Conservation (phyloP, 768 basidiomycete genomes). For the Tulasnella sp. region DNA sequence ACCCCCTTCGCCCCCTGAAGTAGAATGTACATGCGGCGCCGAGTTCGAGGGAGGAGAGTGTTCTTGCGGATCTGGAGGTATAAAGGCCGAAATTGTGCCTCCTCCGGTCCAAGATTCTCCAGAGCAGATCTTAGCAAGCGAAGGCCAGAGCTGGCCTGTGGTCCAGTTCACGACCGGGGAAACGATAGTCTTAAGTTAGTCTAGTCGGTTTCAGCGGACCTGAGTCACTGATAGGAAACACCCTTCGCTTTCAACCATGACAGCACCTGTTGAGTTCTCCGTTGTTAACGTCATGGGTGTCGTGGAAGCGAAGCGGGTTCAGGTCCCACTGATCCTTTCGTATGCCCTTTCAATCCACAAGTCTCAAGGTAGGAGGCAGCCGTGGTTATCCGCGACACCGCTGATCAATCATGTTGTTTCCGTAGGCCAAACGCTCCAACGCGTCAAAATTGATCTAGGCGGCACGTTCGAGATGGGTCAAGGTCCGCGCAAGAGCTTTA, state of each 20-base stretch:
- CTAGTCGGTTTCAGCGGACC: conserved; percentile 22
- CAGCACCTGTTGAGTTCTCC: conserved; percentile 51
- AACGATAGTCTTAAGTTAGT: conserved; percentile 33
- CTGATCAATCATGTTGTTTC: background rate
- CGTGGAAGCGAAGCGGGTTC: conserved; percentile 51
- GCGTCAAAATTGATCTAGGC: conserved; percentile 26
- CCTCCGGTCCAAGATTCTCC: background rate
- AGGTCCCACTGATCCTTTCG: conserved; percentile 37
- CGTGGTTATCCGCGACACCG: background rate
- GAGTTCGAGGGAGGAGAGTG: background rate
- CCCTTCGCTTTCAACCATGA: background rate
- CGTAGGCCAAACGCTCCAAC: conserved; percentile 22
- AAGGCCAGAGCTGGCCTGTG: conserved; percentile 43
- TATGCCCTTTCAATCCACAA: conserved; percentile 28
- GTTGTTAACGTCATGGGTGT: conserved; percentile 52
- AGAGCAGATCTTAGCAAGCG: background rate
- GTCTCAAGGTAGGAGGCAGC: conserved; percentile 19
- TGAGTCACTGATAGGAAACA: background rate
- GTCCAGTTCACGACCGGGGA: conserved; percentile 49
- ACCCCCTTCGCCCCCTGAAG: background rate
- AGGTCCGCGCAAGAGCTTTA: conserved; percentile 37
- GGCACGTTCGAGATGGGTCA: conserved; percentile 32
- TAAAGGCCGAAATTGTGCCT: background rate
- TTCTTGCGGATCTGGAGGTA: background rate
- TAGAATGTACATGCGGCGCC: background rate